phyloP scores from a whole-genome alignment of 345 rosid species.

The Brassica nigra region DNA sequence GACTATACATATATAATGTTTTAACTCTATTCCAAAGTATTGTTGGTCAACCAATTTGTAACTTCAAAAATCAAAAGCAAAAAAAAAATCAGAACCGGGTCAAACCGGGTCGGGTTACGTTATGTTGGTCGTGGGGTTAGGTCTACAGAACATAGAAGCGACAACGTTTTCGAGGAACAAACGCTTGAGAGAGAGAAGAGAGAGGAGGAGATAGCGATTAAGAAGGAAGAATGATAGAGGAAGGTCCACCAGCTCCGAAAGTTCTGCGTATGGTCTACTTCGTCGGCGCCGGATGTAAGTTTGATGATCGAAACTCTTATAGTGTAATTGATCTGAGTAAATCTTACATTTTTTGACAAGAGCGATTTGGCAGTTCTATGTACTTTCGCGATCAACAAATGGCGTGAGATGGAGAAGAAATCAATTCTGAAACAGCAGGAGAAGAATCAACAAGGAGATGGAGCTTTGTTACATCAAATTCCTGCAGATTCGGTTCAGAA shows the following conservation, averaged over 20 bases:
- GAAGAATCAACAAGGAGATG: constrained; percentile 40
- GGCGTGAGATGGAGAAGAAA: constrained; percentile 67
- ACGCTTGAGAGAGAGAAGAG: neutral
- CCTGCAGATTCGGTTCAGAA: constrained; percentile 45
- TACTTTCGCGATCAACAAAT: constrained; percentile 63
- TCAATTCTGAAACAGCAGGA: constrained; percentile 46
- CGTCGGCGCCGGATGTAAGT: constrained; percentile 82
- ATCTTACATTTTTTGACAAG: neutral
- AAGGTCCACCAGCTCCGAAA: constrained; percentile 69
- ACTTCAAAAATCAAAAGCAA: neutral
- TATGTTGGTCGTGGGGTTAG: neutral
- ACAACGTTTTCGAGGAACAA: neutral
- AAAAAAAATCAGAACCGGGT: neutral
- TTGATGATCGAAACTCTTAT: neutral
- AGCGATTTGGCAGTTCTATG: constrained; percentile 50
- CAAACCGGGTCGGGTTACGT: neutral
- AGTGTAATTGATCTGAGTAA: neutral
- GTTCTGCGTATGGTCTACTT: constrained; percentile 57
- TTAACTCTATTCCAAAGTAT: neutral
- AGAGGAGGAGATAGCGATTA: constrained; percentile 30
- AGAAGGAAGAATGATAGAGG: constrained; percentile 48
- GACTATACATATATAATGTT: constrained; percentile 21
- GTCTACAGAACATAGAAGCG: neutral
- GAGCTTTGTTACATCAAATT: constrained; percentile 26
- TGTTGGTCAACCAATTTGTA: constrained; percentile 11